Conservation (phyloP, 768 basidiomycete genomes). For the Suillus americanus region DNA sequence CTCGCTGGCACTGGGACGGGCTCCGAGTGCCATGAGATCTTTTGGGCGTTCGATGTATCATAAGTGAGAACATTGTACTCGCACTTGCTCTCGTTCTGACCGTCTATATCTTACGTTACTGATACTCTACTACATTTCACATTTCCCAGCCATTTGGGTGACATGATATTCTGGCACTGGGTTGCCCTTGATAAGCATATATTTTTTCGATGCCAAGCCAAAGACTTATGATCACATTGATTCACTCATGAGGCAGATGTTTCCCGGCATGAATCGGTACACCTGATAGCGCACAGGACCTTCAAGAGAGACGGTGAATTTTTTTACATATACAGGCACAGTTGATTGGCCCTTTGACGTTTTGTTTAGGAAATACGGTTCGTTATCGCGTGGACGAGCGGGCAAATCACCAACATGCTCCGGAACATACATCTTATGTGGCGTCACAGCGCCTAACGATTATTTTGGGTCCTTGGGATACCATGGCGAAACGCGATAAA, state of each 20-base stretch:
- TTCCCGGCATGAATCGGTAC: too few species aligned
- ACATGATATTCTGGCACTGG: background rate
- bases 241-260: background rate
- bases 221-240: background rate
- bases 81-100: background rate
- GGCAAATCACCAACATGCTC: background rate
- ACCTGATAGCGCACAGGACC: too few species aligned
- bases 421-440: background rate
- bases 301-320: too few species aligned
- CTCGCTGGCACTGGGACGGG: background rate
- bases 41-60: background rate
- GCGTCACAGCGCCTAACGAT: background rate
- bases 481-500: background rate
- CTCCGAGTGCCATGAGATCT: background rate
- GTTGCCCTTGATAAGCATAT: background rate
- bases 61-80: background rate
- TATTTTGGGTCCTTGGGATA: background rate
- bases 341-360: background rate
- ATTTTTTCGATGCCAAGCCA: background rate
- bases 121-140: background rate
- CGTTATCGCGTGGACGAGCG: background rate
- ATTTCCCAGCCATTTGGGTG: background rate
- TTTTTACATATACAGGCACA: too few species aligned
- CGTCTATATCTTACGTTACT: background rate
- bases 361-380: background rate